Percentiles rank a stretch among this genome's conserved stretches.
Evolutionary conservation across 352 stramenopile genomes (phyloP).

Genomic region (Bremia lactucae): DNA sequence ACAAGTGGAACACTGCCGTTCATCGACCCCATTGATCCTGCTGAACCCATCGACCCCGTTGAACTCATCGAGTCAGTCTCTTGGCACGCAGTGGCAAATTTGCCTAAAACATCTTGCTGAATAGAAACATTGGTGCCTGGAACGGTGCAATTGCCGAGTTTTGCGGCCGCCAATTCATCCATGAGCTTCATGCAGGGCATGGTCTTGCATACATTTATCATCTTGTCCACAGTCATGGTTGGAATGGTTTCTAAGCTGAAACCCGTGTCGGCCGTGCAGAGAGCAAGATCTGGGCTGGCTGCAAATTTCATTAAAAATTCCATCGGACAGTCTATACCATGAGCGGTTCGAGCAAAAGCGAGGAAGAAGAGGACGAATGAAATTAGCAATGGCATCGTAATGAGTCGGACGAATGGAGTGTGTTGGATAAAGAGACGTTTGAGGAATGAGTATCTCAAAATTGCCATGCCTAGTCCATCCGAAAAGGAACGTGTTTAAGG

Average conservation of each 20-base stretch:
- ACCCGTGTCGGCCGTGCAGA: constrained; percentile 9
- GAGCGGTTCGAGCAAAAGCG: constrained; percentile 1
- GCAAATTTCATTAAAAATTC: constrained; percentile 6
- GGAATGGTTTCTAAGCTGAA: constrained; percentile 12
- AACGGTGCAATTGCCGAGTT: constrained; percentile 17
- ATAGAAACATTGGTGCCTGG: constrained; percentile 13
- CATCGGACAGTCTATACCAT: constrained; percentile 8
- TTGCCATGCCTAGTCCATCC: too few species aligned
- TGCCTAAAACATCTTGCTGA: constrained; percentile 10
- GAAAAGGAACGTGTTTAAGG: too few species aligned
- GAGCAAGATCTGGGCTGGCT: constrained; percentile 8
- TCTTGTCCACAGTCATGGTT: constrained; percentile 3
- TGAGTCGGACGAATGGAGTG: too few species aligned
- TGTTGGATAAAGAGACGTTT: too few species aligned
- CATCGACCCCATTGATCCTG: constrained; percentile 9
- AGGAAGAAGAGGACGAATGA: constrained; percentile 6
- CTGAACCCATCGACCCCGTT: constrained; percentile 5
- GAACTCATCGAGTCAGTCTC: constrained; percentile 7
- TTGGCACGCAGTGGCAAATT: constrained; percentile 1
- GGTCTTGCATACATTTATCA: constrained; percentile 7
- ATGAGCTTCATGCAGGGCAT: constrained; percentile 11
- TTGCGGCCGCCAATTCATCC: constrained; percentile 4
- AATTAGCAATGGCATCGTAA: constrained; percentile 12
- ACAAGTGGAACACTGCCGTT: too few species aligned
- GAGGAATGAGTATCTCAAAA: too few species aligned